These are phyloP conservation scores for Isabelozyma pseudorhagii DNA, from an alignment of 805 yeast species.

Conservation along the genomic window DNA sequence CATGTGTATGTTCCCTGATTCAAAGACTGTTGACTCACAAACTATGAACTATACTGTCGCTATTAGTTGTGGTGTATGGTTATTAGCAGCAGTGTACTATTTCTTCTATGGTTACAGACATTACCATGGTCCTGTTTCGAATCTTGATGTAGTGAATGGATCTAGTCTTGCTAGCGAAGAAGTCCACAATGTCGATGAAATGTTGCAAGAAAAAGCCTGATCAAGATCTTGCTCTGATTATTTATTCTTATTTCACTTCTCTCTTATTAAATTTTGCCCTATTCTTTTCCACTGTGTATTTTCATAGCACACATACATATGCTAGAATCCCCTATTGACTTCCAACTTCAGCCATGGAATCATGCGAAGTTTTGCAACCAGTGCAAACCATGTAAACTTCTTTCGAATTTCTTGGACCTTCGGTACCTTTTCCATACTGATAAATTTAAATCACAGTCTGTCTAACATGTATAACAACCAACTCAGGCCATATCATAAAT, in stretches of 20 bases:
- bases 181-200: neutral
- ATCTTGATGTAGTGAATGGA: constrained; percentile 10
- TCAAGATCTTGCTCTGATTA: neutral
- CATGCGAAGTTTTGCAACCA: no score
- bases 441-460: no score
- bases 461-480: no score
- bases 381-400: no score
- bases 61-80: constrained; percentile 60
- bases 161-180: neutral
- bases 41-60: constrained; percentile 71
- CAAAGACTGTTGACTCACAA: constrained; percentile 33
- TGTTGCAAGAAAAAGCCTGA: neutral
- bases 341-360: no score
- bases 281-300: neutral
- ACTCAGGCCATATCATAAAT: no score
- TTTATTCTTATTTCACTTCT: neutral
- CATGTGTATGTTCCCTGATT: constrained; percentile 61
- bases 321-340: no score
- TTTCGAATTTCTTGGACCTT: no score
- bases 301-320: no score
- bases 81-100: constrained; percentile 51
- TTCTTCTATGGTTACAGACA: constrained; percentile 48
- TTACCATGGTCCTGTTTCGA: constrained; percentile 53
- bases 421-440: no score
- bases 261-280: neutral